Conservation (phyloP, 768 basidiomycete species). For the Leccinum variicolor region DNA sequence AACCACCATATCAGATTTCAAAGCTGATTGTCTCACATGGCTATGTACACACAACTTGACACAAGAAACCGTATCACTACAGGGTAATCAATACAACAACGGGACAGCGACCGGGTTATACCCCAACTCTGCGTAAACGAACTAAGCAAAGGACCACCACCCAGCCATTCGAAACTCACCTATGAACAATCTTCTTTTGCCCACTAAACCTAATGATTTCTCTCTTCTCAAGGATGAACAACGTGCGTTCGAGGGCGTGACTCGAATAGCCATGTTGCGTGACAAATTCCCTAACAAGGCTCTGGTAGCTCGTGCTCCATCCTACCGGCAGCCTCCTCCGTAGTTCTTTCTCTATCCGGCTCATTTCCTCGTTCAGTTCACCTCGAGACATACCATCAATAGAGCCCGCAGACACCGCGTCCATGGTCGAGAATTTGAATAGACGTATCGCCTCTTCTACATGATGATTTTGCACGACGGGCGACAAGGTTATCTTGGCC, state of each 20-base stretch:
- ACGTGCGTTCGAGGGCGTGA: constrained; percentile 86
- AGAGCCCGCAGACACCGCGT: constrained; percentile 92
- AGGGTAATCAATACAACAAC: background rate
- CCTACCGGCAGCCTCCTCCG: constrained; percentile 83
- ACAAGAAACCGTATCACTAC: constrained; percentile 2
- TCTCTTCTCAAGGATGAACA: constrained; percentile 91
- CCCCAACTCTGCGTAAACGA: constrained; percentile 28
- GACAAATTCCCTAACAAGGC: constrained; percentile 89
- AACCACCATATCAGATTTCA: background rate
- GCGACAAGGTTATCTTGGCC: constrained; percentile 88
- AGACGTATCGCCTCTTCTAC: constrained; percentile 97
- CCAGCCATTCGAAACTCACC: constrained; percentile 25
- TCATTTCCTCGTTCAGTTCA: constrained; percentile 92
- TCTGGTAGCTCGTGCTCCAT: constrained; percentile 96
- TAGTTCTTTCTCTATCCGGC: constrained; percentile 84
- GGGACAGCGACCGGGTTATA: constrained; percentile 5
- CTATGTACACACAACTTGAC: background rate
- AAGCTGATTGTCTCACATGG: background rate
- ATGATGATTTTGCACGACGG: constrained; percentile 85
- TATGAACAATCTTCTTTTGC: constrained; percentile 57
- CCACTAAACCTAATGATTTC: constrained; percentile 81
- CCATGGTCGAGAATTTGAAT: constrained; percentile 99
- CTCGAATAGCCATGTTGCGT: constrained; percentile 86
- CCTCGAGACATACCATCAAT: constrained; percentile 90
- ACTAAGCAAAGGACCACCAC: background rate